Base-by-base conservation (phyloP, 331 rosid genomes). In the Acacia pycnantha region DNA sequence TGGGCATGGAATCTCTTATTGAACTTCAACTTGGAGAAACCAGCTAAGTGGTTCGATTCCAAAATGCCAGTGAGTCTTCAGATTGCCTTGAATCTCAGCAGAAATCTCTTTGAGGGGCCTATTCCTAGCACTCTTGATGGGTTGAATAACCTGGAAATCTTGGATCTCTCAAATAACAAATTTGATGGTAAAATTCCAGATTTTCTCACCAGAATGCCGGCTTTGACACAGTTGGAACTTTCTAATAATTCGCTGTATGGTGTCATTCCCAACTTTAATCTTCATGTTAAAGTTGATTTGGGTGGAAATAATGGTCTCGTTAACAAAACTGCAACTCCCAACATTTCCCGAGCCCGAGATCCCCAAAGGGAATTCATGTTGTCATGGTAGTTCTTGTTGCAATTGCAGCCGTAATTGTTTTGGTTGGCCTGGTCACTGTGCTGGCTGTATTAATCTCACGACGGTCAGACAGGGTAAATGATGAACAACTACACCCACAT, bases 1-100 rank as follows among this genome's bases (percentile, higher is more conserved):
- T 2, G 53, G 47, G 6, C 59, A 76, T 93, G 83, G 0, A 0
- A 4, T 2, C 1, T 1, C 89, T 93, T 64, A 1, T 89, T 12
- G 98, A 92, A 33, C 91, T 93, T 78, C 98, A 90, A 77, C 94
- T 95, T 50, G 97, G 94, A 50, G 15, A 76, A 95, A 95, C 82
- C 82, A 66, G 13, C 73, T 93, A 22, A 85, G 80, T 3, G 92
- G 93, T 66, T 4, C 0, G n/a, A 90, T 95, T 83, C 98, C 97
- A 46, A n/a, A 44, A 93, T 95, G 98, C 93, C 98, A 26, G 0
- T 0, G 24, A 82, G 0, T 59, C 82, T 95, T 77, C 94, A 90
- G 90, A 84, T 87, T 79, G 73, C 88, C 26, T 72, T 95, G 92
- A 92, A 95, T 86, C 96, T 95, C 77, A 93, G 98, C 77, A 83